Evolutionary conservation across 805 yeast species (phyloP).

Genomic region (Yamadazyma phyllophila): DNA sequence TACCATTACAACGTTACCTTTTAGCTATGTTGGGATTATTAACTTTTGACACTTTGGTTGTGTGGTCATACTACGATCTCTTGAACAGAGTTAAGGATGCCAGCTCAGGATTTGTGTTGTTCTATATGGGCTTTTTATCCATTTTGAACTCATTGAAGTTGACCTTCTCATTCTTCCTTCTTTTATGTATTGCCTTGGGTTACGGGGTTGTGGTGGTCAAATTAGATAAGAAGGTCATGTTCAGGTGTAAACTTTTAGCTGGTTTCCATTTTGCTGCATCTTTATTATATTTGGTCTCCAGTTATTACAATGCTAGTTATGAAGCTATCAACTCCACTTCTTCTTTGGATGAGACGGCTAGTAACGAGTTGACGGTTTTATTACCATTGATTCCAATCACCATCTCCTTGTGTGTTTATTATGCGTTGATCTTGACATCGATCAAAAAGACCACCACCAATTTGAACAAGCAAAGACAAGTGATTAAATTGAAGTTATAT

Average conservation of each 20-base stretch:
- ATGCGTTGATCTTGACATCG: constrained; percentile 69
- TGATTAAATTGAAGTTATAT: constrained; percentile 87
- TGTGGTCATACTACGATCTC: constrained; percentile 90
- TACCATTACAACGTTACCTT: constrained; percentile 88
- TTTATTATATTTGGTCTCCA: constrained; percentile 32
- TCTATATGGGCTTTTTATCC: constrained; percentile 74
- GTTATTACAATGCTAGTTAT: constrained; percentile 28
- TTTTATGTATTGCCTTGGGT: constrained; percentile 84
- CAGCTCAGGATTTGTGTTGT: constrained; percentile 58
- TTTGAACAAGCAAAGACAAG: constrained; percentile 81
- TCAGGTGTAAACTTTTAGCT: constrained; percentile 47
- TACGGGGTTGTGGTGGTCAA: constrained; percentile 93
- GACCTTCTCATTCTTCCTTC: constrained; percentile 83
- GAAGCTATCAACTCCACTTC: constrained; percentile 22
- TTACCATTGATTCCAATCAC: constrained; percentile 70
- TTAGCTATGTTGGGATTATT: constrained; percentile 81
- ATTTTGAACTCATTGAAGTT: constrained; percentile 76
- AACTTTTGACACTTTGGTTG: constrained; percentile 77
- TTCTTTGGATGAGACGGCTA: constrained; percentile 48
- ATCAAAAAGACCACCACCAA: constrained; percentile 71
- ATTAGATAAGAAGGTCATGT: constrained; percentile 71
- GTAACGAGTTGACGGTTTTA: constrained; percentile 47
- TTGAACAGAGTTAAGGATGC: constrained; percentile 56
- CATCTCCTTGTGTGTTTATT: constrained; percentile 66
- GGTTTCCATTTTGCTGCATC: constrained; percentile 37